A percentile compares a stretch with the other conserved stretches of the same genome.
phyloP scores from a whole-genome alignment of 2,329 filamentous ascomycete genomes.

The Lasiodiplodia theobromae region DNA sequence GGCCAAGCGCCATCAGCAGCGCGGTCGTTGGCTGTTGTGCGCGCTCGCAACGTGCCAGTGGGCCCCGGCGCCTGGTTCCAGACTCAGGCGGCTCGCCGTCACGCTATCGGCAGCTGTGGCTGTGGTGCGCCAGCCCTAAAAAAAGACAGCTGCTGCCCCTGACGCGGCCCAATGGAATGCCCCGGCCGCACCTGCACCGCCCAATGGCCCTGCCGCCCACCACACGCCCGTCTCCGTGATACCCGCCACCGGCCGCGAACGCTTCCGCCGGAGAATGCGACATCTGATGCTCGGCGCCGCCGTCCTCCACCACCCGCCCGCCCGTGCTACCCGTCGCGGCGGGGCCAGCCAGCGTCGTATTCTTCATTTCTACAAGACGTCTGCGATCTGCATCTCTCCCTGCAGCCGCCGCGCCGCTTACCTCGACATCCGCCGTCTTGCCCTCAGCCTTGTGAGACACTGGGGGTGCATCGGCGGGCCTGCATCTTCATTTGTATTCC shows the following conservation, averaged over 20 bases:
- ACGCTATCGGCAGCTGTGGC: conserved; percentile 23
- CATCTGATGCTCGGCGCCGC: no score
- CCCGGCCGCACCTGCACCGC: conserved; percentile 1
- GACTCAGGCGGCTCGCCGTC: conserved; percentile 13
- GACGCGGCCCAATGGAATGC: conserved; percentile 1
- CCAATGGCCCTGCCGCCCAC: conserved; percentile 5
- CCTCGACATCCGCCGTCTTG: conserved; percentile 18
- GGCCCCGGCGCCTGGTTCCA: conserved; percentile 23
- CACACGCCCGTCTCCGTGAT: conserved; percentile 1
- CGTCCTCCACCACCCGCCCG: neutral
- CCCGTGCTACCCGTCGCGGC: neutral
- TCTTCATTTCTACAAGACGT: conserved; percentile 7
- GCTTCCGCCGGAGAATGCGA: conserved; percentile 1
- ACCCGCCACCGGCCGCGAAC: conserved; percentile 7
- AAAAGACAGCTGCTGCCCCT: conserved; percentile 19
- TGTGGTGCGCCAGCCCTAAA: conserved; percentile 19
- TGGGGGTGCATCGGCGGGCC: neutral
- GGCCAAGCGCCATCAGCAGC: conserved; percentile 15
- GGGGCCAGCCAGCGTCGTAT: conserved; percentile 6
- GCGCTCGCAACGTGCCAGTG: neutral
- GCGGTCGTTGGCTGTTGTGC: conserved; percentile 14
- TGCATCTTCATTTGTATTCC: neutral
- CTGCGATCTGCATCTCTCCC: conserved; percentile 17
- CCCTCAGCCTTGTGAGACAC: conserved; percentile 25
- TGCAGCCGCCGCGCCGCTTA: conserved; percentile 14